Base-by-base conservation (phyloP, 345 rosid genomes). In the Gossypium longicalyx region DNA sequence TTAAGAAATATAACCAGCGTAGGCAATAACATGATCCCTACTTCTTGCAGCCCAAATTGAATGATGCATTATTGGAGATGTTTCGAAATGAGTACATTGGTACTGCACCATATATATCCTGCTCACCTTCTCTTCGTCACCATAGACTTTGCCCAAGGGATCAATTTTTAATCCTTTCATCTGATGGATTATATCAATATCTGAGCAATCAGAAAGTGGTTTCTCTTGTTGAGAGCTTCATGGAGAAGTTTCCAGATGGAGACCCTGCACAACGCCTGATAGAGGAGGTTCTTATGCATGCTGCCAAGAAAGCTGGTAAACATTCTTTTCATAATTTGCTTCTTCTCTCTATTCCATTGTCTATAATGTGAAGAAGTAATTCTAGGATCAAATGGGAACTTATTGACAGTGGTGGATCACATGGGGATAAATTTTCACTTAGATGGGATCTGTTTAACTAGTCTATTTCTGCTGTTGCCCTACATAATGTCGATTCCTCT, bases 251-350 rank as follows among this genome's bases (percentile, higher is more conserved):
- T 84, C 98, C 98, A 25, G 97, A 92, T 52, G 98, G 98, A 64
- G 98, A 94, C 79, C 98, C 98, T 62, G 98, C 98, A 68, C 98
- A 94, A 81, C 93, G 87, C 78, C 82, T 94, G 49, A 89, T 94
- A 81, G 95, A 94, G 77, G 98, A 92, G 85, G 89, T 94, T 85
- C 91, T 94, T 45, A 83, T 82, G 66, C 92, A 97, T 60, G 98
- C 98, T 67, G 98, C 98, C 80, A 89, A 91, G 88, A 94, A 92
- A 87, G 98, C 98, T 48, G 98, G 98, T 94, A 92, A 74, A 68
- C 25, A 43, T 75, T 43, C 57, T 15, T 53, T 54, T 29, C 23
- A 12, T 75, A 74, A n/a, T 43, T 25, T 70, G 45, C 54, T 51
- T 25, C 63, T 10, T 22, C 7, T 58, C 22, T 22, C 43, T 13